Base-by-base conservation (phyloP, 192 early-diverging fungal genomes). In the Rhizoclosmatium globosum region DNA sequence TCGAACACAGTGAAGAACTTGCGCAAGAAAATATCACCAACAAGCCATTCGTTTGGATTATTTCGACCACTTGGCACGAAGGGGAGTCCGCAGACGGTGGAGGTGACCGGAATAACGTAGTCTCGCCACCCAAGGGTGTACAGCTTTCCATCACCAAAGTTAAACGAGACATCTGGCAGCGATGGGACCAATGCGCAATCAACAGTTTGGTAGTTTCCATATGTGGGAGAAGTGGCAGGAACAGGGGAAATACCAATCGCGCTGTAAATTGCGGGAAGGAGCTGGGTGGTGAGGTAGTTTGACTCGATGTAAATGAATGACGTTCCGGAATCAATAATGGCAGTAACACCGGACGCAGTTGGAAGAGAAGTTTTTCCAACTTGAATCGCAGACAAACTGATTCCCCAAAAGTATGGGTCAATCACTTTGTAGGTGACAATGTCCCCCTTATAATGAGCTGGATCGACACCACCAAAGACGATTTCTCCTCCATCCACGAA, bases 241-340 rank as follows among this genome's bases (percentile, higher is more conserved):
- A 46, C 67, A 13, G 13, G 4, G 43, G 67, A 45, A 13, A 13
- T 13, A 17, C 67, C 45, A 1, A 41, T 41, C 7, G 67, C n/a
- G 9, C 6, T 44, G 47, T 68, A 68, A 11, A 68, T 68, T 39
- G n/a, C 43, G 4, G 67, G 67, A 43, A 68, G 67, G 23, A 68
- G 7, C 19, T 65, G 19, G 7, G 41, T 17, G 23, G 67, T 44
- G 11, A 68, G 47, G 47, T 38, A 44, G 15, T 17, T 43, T 4
- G 41, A 17, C 11, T 57, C n/a, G 3, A 72, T 72, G 38, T 57
- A n/a, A 44, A 72, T 72, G 2, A 72, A 44, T 2, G n/a, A 38
- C 9, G 70, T 72, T 72, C 70, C 70, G 38, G 31, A 57, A 44
- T 72, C 70, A n/a, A 72, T 17, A 6, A 72, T n/a, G 38, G 43